phyloP scores from a whole-genome alignment of 352 stramenopile species.

The Globisporangium yorkense region DNA sequence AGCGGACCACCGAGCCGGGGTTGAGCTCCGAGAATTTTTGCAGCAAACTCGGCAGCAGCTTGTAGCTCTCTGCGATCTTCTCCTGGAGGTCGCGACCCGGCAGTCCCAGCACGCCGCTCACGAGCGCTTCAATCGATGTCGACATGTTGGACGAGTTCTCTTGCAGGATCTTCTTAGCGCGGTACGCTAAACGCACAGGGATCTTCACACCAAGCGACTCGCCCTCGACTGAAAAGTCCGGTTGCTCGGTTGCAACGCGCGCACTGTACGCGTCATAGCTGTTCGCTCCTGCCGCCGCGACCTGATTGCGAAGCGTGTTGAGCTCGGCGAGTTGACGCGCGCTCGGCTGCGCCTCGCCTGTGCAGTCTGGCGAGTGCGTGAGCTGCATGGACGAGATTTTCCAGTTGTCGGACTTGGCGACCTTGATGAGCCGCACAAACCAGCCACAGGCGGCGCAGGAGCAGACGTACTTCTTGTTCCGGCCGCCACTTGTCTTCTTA shows the following conservation, averaged over 20 bases:
- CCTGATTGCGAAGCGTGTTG: constrained; percentile 67
- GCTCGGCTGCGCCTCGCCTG: constrained; percentile 56
- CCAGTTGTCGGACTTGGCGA: constrained; percentile 85
- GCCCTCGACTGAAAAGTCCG: constrained; percentile 11
- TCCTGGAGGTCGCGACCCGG: constrained; percentile 67
- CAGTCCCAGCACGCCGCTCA: constrained; percentile 59
- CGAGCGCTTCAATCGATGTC: constrained; percentile 62
- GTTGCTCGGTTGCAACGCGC: constrained; percentile 8
- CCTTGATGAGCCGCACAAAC: constrained; percentile 78
- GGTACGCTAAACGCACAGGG: constrained; percentile 16
- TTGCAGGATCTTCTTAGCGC: constrained; percentile 17
- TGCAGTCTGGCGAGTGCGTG: constrained; percentile 65
- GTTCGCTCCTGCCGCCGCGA: constrained; percentile 35
- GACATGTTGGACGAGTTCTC: constrained; percentile 45
- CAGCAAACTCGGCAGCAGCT: constrained; percentile 70
- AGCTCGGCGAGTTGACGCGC: constrained; percentile 73
- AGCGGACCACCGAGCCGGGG: constrained; percentile 45
- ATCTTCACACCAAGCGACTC: constrained; percentile 17
- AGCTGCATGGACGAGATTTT: constrained; percentile 88
- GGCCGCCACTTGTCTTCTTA: constrained; percentile 76
- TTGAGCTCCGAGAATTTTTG: constrained; percentile 74
- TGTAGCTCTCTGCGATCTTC: constrained; percentile 77
- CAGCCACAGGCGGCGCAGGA: constrained; percentile 65
- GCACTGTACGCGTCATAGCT: constrained; percentile 4
- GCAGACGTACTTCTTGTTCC: constrained; percentile 86